These are phyloP conservation scores for Polyplosphaeria fusca DNA, from an alignment of 495 filamentous ascomycete genomes.

Conservation along the genomic window DNA sequence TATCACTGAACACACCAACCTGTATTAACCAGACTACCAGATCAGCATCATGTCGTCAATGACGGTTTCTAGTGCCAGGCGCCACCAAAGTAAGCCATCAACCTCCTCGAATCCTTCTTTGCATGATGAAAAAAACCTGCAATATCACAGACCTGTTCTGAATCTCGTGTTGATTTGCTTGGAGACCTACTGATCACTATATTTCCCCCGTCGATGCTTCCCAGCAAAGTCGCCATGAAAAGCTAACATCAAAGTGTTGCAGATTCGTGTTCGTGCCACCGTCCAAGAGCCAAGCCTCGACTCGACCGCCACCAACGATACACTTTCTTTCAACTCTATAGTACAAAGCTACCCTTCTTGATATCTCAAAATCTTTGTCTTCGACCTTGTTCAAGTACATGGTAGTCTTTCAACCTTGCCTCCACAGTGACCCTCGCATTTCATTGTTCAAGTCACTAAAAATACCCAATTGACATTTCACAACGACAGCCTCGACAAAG, in stretches of 20 bases:
- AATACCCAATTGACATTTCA: not conserved
- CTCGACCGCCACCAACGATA: too few species aligned
- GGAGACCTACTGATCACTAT: conserved; percentile 34
- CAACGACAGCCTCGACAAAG: not conserved
- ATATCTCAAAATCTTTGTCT: not conserved
- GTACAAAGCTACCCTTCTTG: not conserved
- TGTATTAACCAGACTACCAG: too few species aligned
- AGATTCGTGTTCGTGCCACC: too few species aligned
- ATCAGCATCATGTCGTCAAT: too few species aligned
- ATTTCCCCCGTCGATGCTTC: not conserved
- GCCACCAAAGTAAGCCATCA: too few species aligned
- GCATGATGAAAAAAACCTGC: conserved; percentile 29
- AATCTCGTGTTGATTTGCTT: conserved; percentile 36
- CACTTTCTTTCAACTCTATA: too few species aligned
- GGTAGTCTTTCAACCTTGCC: not conserved
- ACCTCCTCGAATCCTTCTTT: not conserved
- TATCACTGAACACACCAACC: too few species aligned
- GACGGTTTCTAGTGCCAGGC: too few species aligned
- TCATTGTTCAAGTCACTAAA: not conserved
- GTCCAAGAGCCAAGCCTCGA: too few species aligned
- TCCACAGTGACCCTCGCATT: not conserved
- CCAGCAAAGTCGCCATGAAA: too few species aligned
- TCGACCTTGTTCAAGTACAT: not conserved
- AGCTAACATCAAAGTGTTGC: too few species aligned
- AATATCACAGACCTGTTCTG: conserved; percentile 39